These are phyloP conservation scores for Magnaporthiopsis poae DNA, from an alignment of 2,329 filamentous ascomycete genomes.

Conservation along the genomic window DNA sequence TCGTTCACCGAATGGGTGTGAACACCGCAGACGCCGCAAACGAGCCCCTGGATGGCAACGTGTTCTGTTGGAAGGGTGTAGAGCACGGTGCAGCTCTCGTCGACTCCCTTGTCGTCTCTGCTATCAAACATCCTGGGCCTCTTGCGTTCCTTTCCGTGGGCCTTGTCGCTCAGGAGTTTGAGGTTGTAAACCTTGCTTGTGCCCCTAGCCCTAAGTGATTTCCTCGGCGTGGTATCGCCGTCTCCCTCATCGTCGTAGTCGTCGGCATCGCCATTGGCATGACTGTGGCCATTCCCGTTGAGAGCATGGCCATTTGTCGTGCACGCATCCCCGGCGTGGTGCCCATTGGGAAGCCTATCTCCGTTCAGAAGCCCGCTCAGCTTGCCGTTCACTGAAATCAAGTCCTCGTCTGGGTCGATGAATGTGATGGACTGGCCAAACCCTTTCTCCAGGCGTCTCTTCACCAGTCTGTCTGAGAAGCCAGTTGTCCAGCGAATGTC, in stretches of 20 bases:
- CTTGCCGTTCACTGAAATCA: constrained; percentile 20
- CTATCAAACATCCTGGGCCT: constrained; percentile 29
- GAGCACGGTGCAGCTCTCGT: constrained; percentile 32
- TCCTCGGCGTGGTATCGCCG: constrained; percentile 41
- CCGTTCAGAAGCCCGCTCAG: constrained; percentile 13
- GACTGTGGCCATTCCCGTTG: constrained; percentile 4
- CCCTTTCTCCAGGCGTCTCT: constrained; percentile 27
- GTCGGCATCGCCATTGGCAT: constrained; percentile 22
- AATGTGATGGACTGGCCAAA: constrained; percentile 36
- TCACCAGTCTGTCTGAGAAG: constrained; percentile 23
- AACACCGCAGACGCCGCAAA: constrained; percentile 42
- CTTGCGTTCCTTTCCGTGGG: constrained; percentile 39
- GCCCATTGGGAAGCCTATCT: constrained; percentile 14
- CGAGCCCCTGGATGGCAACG: constrained; percentile 37
- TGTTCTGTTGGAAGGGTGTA: constrained; percentile 36
- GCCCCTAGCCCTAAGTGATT: constrained; percentile 38
- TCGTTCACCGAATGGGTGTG: constrained; percentile 37
- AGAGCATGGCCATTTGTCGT: constrained; percentile 11
- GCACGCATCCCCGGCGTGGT: constrained; percentile 2
- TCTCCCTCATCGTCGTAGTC: constrained; percentile 33
- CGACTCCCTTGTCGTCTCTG: constrained; percentile 15
- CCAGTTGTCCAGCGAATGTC: constrained; percentile 38
- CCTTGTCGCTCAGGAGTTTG: constrained; percentile 48
- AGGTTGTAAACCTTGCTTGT: constrained; percentile 48
- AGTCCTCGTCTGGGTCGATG: constrained; percentile 26